These are phyloP conservation scores for Neurospora sp. DNA, from an alignment of 2,329 filamentous ascomycete genomes.

Conservation along the genomic window DNA sequence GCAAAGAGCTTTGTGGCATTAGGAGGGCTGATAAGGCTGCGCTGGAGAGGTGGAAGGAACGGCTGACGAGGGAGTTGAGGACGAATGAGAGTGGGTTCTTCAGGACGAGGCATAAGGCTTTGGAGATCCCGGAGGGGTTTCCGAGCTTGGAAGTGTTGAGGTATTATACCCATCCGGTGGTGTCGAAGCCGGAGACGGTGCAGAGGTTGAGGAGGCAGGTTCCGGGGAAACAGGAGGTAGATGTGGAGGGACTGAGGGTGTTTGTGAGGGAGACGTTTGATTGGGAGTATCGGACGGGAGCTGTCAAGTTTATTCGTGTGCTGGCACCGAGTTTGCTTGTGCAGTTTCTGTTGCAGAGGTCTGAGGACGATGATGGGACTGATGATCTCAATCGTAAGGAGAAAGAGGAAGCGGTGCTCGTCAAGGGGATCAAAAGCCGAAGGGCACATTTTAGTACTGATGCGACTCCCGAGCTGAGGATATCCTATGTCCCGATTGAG, in stretches of 20 bases:
- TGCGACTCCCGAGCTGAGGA: constrained; percentile 62
- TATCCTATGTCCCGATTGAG: constrained; percentile 66
- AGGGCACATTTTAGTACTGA: constrained; percentile 67
- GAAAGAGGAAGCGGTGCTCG: constrained; percentile 39
- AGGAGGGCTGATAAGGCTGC: constrained; percentile 47
- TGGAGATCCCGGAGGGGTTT: constrained; percentile 71
- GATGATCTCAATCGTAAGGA: constrained; percentile 26
- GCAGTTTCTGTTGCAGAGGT: constrained; percentile 37
- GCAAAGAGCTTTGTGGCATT: constrained; percentile 60
- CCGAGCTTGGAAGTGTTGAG: constrained; percentile 69
- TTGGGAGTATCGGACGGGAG: constrained; percentile 70
- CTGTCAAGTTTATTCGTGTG: constrained; percentile 73
- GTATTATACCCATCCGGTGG: constrained; percentile 80
- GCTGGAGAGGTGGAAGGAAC: constrained; percentile 60
- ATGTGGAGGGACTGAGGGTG: constrained; percentile 56
- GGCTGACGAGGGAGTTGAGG: constrained; percentile 62
- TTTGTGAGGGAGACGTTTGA: constrained; percentile 77
- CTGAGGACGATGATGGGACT: constrained; percentile 9
- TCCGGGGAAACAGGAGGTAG: constrained; percentile 52
- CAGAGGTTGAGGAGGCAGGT: constrained; percentile 42
- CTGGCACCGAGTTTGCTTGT: constrained; percentile 68
- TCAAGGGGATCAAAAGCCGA: constrained; percentile 57
- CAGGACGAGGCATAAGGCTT: constrained; percentile 59
- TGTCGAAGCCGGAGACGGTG: constrained; percentile 54
- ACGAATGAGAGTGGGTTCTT: constrained; percentile 82